Conservation (phyloP, 768 basidiomycete genomes). For the Austroboletus eburneus region DNA sequence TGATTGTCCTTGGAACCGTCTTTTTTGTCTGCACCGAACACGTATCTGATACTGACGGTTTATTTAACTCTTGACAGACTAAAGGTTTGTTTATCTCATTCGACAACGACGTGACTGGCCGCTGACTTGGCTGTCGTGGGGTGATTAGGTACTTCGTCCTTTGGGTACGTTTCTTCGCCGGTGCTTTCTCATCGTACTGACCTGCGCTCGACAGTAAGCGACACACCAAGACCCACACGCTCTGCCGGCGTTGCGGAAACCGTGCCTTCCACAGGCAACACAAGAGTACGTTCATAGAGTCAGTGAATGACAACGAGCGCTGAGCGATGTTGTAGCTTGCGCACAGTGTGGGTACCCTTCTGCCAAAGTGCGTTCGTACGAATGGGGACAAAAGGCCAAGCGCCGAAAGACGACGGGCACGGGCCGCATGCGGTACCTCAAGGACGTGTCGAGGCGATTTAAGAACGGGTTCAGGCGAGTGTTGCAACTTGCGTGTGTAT, state of each 20-base stretch:
- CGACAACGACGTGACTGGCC: neutral
- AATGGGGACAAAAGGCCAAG: slow-evolving; percentile 99
- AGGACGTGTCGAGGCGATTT: slow-evolving; percentile 89
- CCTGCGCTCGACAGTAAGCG: slow-evolving; percentile 62
- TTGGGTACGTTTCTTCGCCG: slow-evolving; percentile 66
- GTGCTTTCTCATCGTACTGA: neutral
- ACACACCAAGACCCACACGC: slow-evolving; percentile 95
- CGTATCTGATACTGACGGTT: slow-evolving; percentile 18
- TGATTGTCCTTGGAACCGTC: too few relatives aligned
- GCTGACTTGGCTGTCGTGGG: slow-evolving; percentile 9
- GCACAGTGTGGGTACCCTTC: slow-evolving; percentile 95
- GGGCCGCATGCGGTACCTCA: slow-evolving; percentile 92
- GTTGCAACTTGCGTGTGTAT: neutral
- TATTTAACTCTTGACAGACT: slow-evolving; percentile 48
- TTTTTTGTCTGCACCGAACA: too few relatives aligned
- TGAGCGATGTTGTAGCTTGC: slow-evolving; percentile 83
- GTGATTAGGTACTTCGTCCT: slow-evolving; percentile 89
- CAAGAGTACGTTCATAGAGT: slow-evolving; percentile 91
- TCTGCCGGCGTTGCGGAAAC: slow-evolving; percentile 95
- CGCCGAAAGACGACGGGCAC: slow-evolving; percentile 99
- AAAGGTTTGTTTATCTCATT: slow-evolving; percentile 52
- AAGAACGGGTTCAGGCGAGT: slow-evolving; percentile 94
- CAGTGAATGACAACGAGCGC: too few relatives aligned
- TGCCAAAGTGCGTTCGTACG: slow-evolving; percentile 91
- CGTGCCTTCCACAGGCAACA: slow-evolving; percentile 98